A percentile compares a stretch with the other conserved stretches of the same genome.
Conservation (phyloP, 306 rosid genomes). For the Citrullus mucosospermus region DNA sequence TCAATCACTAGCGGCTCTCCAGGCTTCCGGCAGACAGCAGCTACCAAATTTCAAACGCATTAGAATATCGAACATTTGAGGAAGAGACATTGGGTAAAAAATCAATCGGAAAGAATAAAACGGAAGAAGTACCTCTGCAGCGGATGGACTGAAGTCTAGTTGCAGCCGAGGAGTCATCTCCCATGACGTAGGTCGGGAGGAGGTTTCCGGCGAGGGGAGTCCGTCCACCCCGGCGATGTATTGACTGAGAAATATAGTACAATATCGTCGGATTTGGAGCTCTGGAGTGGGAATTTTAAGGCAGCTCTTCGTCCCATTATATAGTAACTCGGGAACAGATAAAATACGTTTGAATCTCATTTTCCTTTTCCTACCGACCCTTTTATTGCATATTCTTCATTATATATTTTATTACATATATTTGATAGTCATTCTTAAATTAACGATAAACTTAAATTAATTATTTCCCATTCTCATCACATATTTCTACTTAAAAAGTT, state of each 20-base stretch:
- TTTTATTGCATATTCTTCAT: too few relatives aligned
- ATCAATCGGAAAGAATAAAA: not conserved
- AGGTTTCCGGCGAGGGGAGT: not conserved
- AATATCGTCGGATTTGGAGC: not conserved
- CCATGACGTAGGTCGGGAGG: not conserved
- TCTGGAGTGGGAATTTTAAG: not conserved
- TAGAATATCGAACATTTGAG: not conserved
- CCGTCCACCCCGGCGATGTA: not conserved
- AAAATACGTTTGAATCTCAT: not conserved
- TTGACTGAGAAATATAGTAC: not conserved
- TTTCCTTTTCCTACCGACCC: not conserved
- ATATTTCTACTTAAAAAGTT: too few relatives aligned
- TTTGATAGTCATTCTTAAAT: too few relatives aligned
- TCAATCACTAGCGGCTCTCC: constrained; percentile 55
- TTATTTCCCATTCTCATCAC: too few relatives aligned
- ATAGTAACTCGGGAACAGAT: not conserved
- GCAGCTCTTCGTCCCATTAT: not conserved
- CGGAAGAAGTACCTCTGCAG: not conserved
- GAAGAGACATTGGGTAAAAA: not conserved
- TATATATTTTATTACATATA: too few relatives aligned
- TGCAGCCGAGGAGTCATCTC: not conserved
- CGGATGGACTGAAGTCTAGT: not conserved
- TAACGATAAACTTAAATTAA: too few relatives aligned
- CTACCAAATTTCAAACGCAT: constrained; percentile 15
- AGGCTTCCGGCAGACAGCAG: constrained; percentile 53